Conservation (phyloP, 192 early-diverging fungal species). For the Backusella westeae region DNA sequence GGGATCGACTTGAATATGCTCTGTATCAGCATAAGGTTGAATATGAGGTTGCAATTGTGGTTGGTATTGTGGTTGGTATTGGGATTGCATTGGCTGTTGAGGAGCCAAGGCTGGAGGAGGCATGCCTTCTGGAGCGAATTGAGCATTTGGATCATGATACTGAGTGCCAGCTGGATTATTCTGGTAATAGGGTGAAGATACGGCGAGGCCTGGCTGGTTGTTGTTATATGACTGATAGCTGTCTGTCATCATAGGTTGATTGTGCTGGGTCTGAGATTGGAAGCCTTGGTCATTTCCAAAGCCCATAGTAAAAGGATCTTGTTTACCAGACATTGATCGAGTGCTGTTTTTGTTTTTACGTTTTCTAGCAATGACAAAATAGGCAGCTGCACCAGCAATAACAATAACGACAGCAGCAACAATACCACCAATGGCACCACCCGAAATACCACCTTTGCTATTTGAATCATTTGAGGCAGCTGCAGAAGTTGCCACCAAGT, state of each 20-base stretch:
- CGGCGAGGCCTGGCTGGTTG: constrained; percentile 1
- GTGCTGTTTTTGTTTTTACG: background rate
- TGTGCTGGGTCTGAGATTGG: background rate
- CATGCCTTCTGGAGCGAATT: background rate
- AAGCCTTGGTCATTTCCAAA: constrained; percentile 24
- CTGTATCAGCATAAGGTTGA: constrained; percentile 8
- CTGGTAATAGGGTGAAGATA: constrained; percentile 7
- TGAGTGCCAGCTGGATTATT: background rate
- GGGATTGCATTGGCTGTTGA: background rate
- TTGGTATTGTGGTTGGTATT: constrained; percentile 15
- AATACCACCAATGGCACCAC: constrained; percentile 35
- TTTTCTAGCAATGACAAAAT: constrained; percentile 25
- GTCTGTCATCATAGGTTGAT: background rate
- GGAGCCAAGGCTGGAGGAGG: background rate
- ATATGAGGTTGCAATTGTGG: constrained; percentile 13
- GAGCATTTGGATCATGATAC: constrained; percentile 13
- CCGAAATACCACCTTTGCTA: constrained; percentile 10
- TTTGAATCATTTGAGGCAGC: background rate
- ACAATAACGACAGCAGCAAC: constrained; percentile 19
- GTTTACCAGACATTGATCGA: background rate
- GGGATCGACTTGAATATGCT: background rate
- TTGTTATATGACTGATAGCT: background rate
- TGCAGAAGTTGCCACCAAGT: background rate
- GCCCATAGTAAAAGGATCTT: constrained; percentile 38
- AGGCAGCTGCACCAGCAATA: constrained; percentile 19